Percentiles rank a stretch among this genome's conserved stretches.
phyloP scores from a whole-genome alignment of 2,329 filamentous ascomycete genomes.

The Claviceps paspali region DNA sequence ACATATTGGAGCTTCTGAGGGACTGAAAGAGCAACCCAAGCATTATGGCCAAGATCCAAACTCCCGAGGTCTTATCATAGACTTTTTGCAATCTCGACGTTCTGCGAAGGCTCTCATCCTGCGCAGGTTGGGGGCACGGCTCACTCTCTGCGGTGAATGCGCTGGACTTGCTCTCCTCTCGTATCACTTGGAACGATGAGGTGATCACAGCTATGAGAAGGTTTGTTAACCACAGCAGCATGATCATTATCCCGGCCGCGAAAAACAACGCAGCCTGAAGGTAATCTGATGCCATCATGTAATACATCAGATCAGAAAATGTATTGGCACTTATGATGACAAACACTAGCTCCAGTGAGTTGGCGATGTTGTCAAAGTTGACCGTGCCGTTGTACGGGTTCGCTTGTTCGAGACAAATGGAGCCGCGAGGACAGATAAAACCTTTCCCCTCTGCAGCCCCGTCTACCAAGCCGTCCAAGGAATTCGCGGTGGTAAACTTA shows the following conservation, averaged over 20 bases:
- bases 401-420: slow-evolving; percentile 61
- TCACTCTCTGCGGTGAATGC: slow-evolving; percentile 72
- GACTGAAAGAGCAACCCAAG: slow-evolving; percentile 69
- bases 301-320: slow-evolving; percentile 88
- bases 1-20: slow-evolving; percentile 64
- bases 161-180: slow-evolving; percentile 87
- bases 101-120: slow-evolving; percentile 23
- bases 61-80: slow-evolving; percentile 56
- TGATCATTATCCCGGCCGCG: slow-evolving; percentile 62
- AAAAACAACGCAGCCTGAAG: slow-evolving; percentile 70
- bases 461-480: slow-evolving; percentile 30
- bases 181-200: slow-evolving; percentile 93
- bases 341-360: slow-evolving; percentile 88
- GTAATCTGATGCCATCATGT: slow-evolving; percentile 83
- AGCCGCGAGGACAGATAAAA: slow-evolving; percentile 72
- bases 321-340: slow-evolving; percentile 98
- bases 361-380: slow-evolving; percentile 86
- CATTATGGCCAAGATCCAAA: slow-evolving; percentile 72
- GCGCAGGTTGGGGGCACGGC: slow-evolving; percentile 18
- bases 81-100: slow-evolving; percentile 45
- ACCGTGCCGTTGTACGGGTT: slow-evolving; percentile 78
- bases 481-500: slow-evolving; percentile 17
- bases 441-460: slow-evolving; percentile 54
- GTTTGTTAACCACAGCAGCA: slow-evolving; percentile 94
- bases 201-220: slow-evolving; percentile 93